phyloP scores from a whole-genome alignment of 2,329 filamentous ascomycete species.

The Tolypocladium nubicola region DNA sequence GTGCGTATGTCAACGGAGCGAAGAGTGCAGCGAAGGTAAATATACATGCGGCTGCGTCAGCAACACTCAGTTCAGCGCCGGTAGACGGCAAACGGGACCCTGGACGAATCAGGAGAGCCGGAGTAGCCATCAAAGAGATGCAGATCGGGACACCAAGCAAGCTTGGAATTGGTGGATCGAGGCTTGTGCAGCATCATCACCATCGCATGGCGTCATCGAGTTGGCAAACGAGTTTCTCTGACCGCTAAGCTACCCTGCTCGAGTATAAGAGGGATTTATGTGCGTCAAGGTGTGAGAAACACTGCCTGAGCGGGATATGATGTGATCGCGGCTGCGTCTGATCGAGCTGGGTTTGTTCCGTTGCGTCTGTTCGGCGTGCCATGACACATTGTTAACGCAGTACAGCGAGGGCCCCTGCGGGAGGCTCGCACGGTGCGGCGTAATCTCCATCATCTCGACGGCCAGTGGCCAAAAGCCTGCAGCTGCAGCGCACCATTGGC shows the following conservation, averaged over 20 bases:
- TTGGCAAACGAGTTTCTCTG: not conserved
- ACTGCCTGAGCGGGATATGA: not conserved
- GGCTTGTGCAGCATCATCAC: not conserved
- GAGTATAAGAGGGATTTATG: not conserved
- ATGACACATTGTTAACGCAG: not conserved
- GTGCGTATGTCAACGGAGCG: not conserved
- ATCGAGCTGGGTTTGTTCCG: not conserved
- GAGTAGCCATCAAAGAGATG: not conserved
- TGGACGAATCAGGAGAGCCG: not conserved
- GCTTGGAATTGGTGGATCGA: not conserved
- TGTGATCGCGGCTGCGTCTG: not conserved
- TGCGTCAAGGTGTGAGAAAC: not conserved
- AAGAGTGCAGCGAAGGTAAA: not conserved
- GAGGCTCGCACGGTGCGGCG: slow-evolving; percentile 5
- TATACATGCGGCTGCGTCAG: not conserved
- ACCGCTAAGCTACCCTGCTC: not conserved
- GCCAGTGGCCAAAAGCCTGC: not conserved
- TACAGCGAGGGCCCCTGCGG: not conserved
- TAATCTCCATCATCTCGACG: slow-evolving; percentile 2
- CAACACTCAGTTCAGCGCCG: not conserved
- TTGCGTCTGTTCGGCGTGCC: not conserved
- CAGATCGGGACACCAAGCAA: not conserved
- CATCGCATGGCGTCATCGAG: not conserved
- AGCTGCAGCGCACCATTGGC: slow-evolving; percentile 1
- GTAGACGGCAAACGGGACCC: not conserved